Percentiles rank a stretch among this genome's conserved stretches.
Evolutionary conservation across 345 rosid species (phyloP).

Genomic region (Nephelium lappaceum): DNA sequence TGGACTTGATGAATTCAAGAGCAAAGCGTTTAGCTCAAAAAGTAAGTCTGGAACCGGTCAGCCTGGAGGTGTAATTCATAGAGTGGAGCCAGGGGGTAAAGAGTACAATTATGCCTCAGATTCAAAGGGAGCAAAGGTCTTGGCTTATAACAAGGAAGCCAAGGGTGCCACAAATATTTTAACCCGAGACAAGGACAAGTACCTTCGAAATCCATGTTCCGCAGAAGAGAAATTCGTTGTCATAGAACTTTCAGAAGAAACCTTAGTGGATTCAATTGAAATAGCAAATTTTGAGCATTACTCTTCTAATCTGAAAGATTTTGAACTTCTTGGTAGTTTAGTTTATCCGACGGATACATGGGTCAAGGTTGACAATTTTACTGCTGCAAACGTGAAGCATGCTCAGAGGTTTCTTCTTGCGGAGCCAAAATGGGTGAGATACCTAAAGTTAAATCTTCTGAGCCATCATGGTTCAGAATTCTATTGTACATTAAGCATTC

Average conservation of each 20-base stretch:
- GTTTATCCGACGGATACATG: slow-evolving; percentile 86
- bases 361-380: slow-evolving; percentile 83
- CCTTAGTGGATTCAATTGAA: slow-evolving; percentile 74
- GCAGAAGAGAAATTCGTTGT: slow-evolving; percentile 84
- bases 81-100: slow-evolving; percentile 89
- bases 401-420: slow-evolving; percentile 67
- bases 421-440: slow-evolving; percentile 88
- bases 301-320: slow-evolving; percentile 82
- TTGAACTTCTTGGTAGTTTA: slow-evolving; percentile 85
- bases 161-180: slow-evolving; percentile 85
- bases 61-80: slow-evolving; percentile 64
- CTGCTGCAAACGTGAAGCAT: slow-evolving; percentile 80
- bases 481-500: slow-evolving; percentile 84
- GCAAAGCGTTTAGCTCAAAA: slow-evolving; percentile 64
- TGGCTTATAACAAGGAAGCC: slow-evolving; percentile 88
- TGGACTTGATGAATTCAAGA: slow-evolving; percentile 95
- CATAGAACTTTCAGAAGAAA: slow-evolving; percentile 94
- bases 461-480: slow-evolving; percentile 90
- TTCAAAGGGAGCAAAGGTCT: slow-evolving; percentile 86
- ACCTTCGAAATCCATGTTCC: slow-evolving; percentile 92
- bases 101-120: slow-evolving; percentile 91
- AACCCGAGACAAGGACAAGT: slow-evolving; percentile 83
- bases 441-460: slow-evolving; percentile 69
- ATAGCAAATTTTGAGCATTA: slow-evolving; percentile 94
- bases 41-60: slow-evolving; percentile 65